Evolutionary conservation across 257 asterid genomes (phyloP), one percentile per base, ranked within the genome.

Genomic region (Mitragyna speciosa): DNA sequence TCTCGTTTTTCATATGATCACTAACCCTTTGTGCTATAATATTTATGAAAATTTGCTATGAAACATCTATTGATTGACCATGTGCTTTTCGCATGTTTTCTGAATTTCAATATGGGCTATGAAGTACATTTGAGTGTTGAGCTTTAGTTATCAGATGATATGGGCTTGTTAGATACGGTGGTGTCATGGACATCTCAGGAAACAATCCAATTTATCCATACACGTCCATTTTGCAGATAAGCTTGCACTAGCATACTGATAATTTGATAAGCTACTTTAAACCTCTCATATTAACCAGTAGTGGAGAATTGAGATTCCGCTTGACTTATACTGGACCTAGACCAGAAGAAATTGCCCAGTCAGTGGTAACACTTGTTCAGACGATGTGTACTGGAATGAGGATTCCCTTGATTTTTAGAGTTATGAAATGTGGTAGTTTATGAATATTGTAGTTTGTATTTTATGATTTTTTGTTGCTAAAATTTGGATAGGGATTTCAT

Each of bases 401-500:
- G 36, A 26, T 22, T n/a, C n/a, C n/a, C n/a, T n/a, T n/a, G n/a
- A 45, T 20, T 71, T 20, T 64, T 11, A 64, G 2, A 28, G 17
- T 64, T 64, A 36, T 36, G 16, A 12, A 30, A 30, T 36, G 5
- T 19, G 26, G 48, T 68, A 71, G 56, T 45, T 65, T 67, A 68
- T 76, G 61, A 61, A 31, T n/a, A 59, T 19, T 49, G 43, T 7
- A 58, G 63, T 66, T 66, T 78, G 54, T 47, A 47, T 51, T 16
- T 19, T 2, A 31, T 19, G 0, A 30, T 72, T 20, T 68, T 52
- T 8, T 61, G 65, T 59, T 77, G 48, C 75, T 54, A 80, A 76
- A 82, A 76, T 84, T 76, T 51, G 66, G 65, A 59, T 82, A 93
- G 98, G 98, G 72, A 76, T 94, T 82, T 73, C 91, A 76, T 91